Conservation (phyloP, 352 stramenopile species). For the Pythium guiyangense region DNA sequence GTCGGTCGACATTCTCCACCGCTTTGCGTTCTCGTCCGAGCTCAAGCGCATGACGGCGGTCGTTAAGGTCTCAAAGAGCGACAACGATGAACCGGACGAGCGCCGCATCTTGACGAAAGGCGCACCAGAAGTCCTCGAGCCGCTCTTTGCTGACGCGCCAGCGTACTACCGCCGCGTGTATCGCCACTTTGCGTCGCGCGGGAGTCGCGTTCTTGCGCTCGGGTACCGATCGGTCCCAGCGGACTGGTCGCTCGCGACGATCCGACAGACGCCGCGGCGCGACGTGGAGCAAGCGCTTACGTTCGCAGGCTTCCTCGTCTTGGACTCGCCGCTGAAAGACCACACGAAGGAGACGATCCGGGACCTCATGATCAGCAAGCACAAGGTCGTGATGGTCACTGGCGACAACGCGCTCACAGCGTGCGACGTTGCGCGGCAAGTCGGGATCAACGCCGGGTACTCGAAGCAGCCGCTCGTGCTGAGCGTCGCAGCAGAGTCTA, state of each 20-base stretch:
- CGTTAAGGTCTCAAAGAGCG: constrained; percentile 24
- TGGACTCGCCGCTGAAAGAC: constrained; percentile 92
- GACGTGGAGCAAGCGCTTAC: constrained; percentile 79
- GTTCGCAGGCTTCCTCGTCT: constrained; percentile 92
- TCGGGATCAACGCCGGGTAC: constrained; percentile 52
- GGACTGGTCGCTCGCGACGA: constrained; percentile 17
- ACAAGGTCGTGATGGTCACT: constrained; percentile 93
- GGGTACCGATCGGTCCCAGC: constrained; percentile 55
- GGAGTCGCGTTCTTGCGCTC: constrained; percentile 85
- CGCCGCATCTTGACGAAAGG: constrained; percentile 88
- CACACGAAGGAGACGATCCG: constrained; percentile 84
- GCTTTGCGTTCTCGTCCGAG: constrained; percentile 87
- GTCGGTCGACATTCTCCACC: constrained; percentile 61
- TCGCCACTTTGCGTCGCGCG: constrained; percentile 35
- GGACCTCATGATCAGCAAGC: constrained; percentile 70
- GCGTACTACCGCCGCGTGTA: constrained; percentile 49
- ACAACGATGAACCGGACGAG: constrained; percentile 29
- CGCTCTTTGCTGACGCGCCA: constrained; percentile 70
- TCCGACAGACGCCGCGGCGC: constrained; percentile 22
- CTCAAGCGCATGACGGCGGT: constrained; percentile 93
- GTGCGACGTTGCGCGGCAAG: constrained; percentile 86
- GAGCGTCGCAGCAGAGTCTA: no score
- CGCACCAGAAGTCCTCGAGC: constrained; percentile 88
- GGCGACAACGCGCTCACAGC: constrained; percentile 93
- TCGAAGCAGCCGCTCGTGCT: constrained; percentile 22